Evolutionary conservation across 179 eudicot genomes (phyloP), one percentile per base, ranked within the genome.

Genomic region (Corrigiola litoralis): DNA sequence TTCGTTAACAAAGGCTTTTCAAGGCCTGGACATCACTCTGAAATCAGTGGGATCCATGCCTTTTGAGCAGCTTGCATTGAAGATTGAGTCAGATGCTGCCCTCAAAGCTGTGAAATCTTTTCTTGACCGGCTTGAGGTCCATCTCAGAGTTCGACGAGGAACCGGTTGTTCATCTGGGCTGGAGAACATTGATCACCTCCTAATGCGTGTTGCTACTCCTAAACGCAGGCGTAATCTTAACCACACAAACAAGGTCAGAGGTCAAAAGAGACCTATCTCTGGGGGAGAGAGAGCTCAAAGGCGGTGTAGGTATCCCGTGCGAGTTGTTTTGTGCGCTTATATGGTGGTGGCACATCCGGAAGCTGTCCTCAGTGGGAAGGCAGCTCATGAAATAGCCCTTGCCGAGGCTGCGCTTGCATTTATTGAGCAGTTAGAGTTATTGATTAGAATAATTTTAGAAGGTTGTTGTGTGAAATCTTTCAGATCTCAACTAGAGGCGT

Each of bases 271-370:
- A 74, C 57, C 79, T 54, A 64, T 27, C 12, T 38, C 84, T 36
- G 42, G 57, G n/a, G 59, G 63, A 63, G 82, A 76, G 60, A 72
- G 63, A 33, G 17, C 76, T 25, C 76, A 77, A 67, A 70, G 69
- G 61, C 67, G 71, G 17, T 66, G 49, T 23, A 86, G 99, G 77
- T 94, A 94, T 77, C 92, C 85, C 68, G 95, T 84, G 74, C 83
- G 99, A 75, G 73, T 90, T 60, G 90, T 83, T 58, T 88, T 94
- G 23, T 94, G 97, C 79, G 97, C 99, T 27, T 94, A 84, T 67
- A 90, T 94, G 99, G 82, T 94, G 61, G 47, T 90, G 67, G 95
- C 95, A 1, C 99, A 94, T 54, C 99, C 99, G 3, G 96, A 91
- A 80, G 94, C 96, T 59, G 99, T 94, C 64, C 86, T 94, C 31